Percentiles rank a stretch among this genome's conserved stretches.
Evolutionary conservation across 1,284 basidiomycete species (phyloP).

Genomic region (Stereum hirsutum): DNA sequence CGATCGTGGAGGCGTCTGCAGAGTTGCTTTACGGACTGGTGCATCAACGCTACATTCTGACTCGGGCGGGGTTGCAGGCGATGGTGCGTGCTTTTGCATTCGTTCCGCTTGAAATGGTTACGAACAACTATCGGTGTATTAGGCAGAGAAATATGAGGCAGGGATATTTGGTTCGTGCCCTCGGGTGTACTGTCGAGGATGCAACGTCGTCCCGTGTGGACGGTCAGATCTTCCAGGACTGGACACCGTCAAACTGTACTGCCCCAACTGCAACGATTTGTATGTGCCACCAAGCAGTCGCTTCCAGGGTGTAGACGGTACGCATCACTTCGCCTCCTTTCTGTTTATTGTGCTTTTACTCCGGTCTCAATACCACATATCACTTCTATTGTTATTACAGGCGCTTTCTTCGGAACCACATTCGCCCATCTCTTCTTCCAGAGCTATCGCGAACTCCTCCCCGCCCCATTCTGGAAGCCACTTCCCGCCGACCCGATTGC

Average conservation of each 20-base stretch:
- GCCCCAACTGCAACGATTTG: constrained; percentile 97
- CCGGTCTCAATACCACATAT: background rate
- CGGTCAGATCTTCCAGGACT: constrained; percentile 95
- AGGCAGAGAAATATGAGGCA: constrained; percentile 95
- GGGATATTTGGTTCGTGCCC: constrained; percentile 94
- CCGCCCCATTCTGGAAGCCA: constrained; percentile 78
- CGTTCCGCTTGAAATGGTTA: constrained; percentile 11
- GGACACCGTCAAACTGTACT: constrained; percentile 98
- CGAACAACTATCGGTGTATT: background rate
- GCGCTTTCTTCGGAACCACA: constrained; percentile 98
- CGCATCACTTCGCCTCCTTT: too few relatives aligned
- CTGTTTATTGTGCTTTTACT: too few relatives aligned
- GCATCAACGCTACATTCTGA: constrained; percentile 95
- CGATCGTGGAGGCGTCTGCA: constrained; percentile 96
- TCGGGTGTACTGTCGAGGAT: constrained; percentile 87
- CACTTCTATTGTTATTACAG: constrained; percentile 29
- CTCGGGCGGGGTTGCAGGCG: constrained; percentile 85
- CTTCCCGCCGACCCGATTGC: constrained; percentile 38
- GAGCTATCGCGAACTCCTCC: constrained; percentile 86
- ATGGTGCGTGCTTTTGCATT: constrained; percentile 60
- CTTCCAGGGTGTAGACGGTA: constrained; percentile 94
- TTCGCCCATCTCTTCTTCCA: constrained; percentile 98
- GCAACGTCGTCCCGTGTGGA: constrained; percentile 92
- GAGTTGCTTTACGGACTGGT: constrained; percentile 97
- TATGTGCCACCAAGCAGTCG: constrained; percentile 93